Conservation (phyloP, 2,329 filamentous ascomycete genomes). For the Colletotrichum sp. region DNA sequence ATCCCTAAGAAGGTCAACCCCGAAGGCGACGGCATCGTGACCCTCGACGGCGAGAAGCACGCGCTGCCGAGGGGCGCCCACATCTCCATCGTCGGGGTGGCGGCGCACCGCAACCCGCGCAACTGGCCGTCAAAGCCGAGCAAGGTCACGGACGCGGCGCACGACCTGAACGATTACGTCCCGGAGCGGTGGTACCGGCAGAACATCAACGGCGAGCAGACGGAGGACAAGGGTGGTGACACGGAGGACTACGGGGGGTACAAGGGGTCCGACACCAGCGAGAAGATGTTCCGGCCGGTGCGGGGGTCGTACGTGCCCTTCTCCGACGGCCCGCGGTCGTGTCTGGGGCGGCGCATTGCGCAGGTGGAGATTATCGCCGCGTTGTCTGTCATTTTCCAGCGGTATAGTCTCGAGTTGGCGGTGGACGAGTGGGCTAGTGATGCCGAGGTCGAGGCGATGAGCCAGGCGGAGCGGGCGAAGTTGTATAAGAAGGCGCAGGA, state of each 20-base stretch:
- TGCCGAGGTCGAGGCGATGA: conserved; percentile 59
- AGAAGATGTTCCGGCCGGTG: conserved; percentile 64
- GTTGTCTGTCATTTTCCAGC: conserved; percentile 59
- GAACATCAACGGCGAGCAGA: conserved; percentile 25
- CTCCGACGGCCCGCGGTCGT: conserved; percentile 62
- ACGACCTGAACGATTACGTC: conserved; percentile 71
- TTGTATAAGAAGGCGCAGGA: conserved; percentile 68
- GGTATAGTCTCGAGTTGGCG: conserved; percentile 73
- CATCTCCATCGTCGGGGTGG: conserved; percentile 61
- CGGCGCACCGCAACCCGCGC: conserved; percentile 70
- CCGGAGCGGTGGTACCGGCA: conserved; percentile 74
- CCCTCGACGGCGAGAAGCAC: conserved; percentile 61
- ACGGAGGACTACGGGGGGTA: conserved; percentile 63
- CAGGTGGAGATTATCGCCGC: conserved; percentile 64
- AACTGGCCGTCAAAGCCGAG: conserved; percentile 70
- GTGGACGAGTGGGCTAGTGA: conserved; percentile 64
- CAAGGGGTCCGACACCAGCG: conserved; percentile 64
- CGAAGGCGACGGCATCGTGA: conserved; percentile 59
- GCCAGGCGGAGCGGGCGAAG: conserved; percentile 44
- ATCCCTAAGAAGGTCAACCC: conserved; percentile 71
- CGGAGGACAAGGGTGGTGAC: conserved; percentile 23
- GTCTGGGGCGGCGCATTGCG: conserved; percentile 63
- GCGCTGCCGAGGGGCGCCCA: conserved; percentile 61
- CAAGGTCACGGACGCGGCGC: conserved; percentile 41
- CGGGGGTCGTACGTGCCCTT: conserved; percentile 65